phyloP scores from a whole-genome alignment of 768 basidiomycete genomes.

The Coprinopsis sp. region DNA sequence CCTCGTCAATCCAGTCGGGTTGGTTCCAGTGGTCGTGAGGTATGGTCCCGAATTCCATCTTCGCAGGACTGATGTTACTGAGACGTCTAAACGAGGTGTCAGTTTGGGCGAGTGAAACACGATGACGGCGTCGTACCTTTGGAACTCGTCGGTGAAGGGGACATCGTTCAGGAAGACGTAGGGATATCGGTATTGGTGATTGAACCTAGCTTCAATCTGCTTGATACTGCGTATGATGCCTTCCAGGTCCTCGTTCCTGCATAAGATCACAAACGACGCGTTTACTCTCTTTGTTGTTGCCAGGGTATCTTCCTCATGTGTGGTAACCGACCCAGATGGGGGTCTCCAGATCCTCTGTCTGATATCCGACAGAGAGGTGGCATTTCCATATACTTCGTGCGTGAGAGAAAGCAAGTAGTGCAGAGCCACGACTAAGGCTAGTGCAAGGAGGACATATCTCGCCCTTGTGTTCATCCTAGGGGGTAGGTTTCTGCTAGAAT shows the following conservation, averaged over 20 bases:
- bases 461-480: neutral
- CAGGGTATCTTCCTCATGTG: no score
- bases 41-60: conserved; percentile 53
- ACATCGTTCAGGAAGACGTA: conserved; percentile 86
- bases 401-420: conserved; percentile 51
- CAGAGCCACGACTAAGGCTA: conserved; percentile 19
- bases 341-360: no score
- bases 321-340: no score
- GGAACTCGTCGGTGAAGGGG: conserved; percentile 72
- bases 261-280: conserved; percentile 48
- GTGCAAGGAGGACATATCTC: neutral
- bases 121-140: conserved; percentile 47
- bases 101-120: neutral
- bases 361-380: conserved; percentile 37
- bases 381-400: conserved; percentile 45
- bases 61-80: conserved; percentile 21
- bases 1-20: conserved; percentile 72
- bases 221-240: conserved; percentile 63
- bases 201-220: conserved; percentile 80
- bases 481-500: no score
- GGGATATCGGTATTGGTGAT: conserved; percentile 70
- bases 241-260: conserved; percentile 61
- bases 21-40: conserved; percentile 67
- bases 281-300: no score
- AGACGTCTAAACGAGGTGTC: conserved; percentile 29